Evolutionary conservation across 192 early-diverging fungal genomes (phyloP), one percentile per base, ranked within the genome.

Genomic region (Backusella tarrabulga): DNA sequence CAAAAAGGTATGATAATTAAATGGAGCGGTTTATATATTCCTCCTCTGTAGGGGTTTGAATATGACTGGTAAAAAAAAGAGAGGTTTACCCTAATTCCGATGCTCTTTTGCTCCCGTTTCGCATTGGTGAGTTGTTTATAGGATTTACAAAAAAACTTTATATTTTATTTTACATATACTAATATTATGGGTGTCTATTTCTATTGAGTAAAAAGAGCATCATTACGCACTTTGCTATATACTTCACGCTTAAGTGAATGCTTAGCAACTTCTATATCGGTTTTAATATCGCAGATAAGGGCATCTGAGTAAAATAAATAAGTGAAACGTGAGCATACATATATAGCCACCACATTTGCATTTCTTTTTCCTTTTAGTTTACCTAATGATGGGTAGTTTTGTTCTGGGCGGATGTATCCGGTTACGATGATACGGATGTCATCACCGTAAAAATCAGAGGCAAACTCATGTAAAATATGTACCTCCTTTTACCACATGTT

Each of bases 391-490:
- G 81, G 87, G 80, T 98, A 99, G 81, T 99, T 93, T 67, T 88
- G 84, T 80, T 99, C 98, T 0, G 95, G 88, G 3, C 98, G 89
- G 34, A 99, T 92, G 83, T 93, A 98, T 0, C 94, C 94, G 6
- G 94, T 79, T 9, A 99, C 93, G 38, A 96, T 88, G n/a, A 99
- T 91, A 42, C 90, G 85, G 68, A 99, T 84, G 29, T 93, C 83
- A 71, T 90, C 85, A 23, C 91, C 95, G 86, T 99, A 99, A 81
- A 99, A 99, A 83, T 99, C 97, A 32, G 89, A 80, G 3, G 81
- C 80, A 46, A 93, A 99, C 50, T 90, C 83, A 82, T 98, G 91
- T 34, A 99, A 90, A 32, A 99, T 95, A 81, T 99, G 98, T 32
- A 99, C 96, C 80, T 99, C 98, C 91, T 91, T 75, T 50, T 41